These are phyloP conservation scores for Akanthomyces uredinophilus DNA, from an alignment of 2,329 filamentous ascomycete genomes.

Conservation along the genomic window DNA sequence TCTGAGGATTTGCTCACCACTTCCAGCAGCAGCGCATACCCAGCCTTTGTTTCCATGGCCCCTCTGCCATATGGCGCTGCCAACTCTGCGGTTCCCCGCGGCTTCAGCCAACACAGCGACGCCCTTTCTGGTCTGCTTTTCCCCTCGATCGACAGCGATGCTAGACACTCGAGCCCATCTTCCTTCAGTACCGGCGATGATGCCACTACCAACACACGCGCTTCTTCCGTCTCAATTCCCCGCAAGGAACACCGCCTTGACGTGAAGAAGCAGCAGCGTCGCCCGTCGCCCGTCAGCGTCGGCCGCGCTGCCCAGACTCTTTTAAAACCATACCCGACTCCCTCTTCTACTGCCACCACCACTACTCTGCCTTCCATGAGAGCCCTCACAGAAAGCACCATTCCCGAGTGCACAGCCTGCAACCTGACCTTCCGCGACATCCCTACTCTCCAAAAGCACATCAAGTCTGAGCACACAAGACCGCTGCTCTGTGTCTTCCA, in stretches of 20 bases:
- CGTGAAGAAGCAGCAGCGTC: neutral
- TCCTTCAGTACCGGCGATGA: slow-evolving; percentile 13
- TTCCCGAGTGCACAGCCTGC: slow-evolving; percentile 15
- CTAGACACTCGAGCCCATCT: slow-evolving; percentile 14
- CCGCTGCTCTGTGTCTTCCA: slow-evolving; percentile 74
- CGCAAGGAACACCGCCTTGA: slow-evolving; percentile 9
- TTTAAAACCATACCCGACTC: slow-evolving; percentile 6
- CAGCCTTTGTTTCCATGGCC: slow-evolving; percentile 12
- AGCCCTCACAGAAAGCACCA: neutral
- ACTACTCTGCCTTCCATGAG: slow-evolving; percentile 1
- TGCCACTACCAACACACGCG: slow-evolving; percentile 5
- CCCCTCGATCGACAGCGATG: slow-evolving; percentile 5
- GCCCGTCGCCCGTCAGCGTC: neutral
- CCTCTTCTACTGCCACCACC: neutral
- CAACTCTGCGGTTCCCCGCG: slow-evolving; percentile 4
- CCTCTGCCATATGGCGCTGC: slow-evolving; percentile 1
- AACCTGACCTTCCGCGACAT: slow-evolving; percentile 39
- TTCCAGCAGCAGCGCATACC: slow-evolving; percentile 8
- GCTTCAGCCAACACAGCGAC: slow-evolving; percentile 13
- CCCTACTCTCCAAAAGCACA: slow-evolving; percentile 42
- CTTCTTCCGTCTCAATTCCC: slow-evolving; percentile 8
- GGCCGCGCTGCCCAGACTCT: neutral
- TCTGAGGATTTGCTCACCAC: slow-evolving; percentile 4
- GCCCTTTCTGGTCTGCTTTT: slow-evolving; percentile 4
- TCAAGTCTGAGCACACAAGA: slow-evolving; percentile 49